Percentiles rank a stretch among this genome's conserved stretches.
Conservation (phyloP, 352 stramenopile species). For the Globisporangium takayamanum region DNA sequence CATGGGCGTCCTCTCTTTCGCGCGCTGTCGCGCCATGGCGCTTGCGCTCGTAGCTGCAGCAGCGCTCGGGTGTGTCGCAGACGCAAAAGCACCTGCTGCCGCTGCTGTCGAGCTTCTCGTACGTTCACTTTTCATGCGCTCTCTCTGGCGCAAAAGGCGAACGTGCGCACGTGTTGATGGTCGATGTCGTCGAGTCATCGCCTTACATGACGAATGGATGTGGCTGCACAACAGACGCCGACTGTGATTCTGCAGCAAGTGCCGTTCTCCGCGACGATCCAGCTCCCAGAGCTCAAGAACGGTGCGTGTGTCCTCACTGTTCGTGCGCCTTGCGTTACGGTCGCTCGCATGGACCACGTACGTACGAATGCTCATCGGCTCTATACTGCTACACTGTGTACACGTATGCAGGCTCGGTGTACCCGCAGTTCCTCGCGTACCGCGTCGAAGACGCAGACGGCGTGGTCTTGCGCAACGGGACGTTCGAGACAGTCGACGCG, state of each 20-base stretch:
- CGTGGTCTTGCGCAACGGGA: conserved; percentile 47
- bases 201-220: neutral
- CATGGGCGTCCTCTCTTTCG: neutral
- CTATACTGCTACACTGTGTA: neutral
- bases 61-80: neutral
- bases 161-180: neutral
- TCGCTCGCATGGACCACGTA: neutral
- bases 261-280: conserved; percentile 55
- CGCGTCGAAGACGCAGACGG: conserved; percentile 45
- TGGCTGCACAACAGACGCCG: conserved; percentile 26
- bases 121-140: neutral
- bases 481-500: conserved; percentile 51
- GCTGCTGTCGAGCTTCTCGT: conserved; percentile 3
- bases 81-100: neutral
- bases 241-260: conserved; percentile 71
- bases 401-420: conserved; percentile 49
- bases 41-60: neutral
- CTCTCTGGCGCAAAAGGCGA: neutral
- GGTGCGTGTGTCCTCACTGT: conserved; percentile 19
- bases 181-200: neutral
- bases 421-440: conserved; percentile 53
- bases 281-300: conserved; percentile 69
- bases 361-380: neutral
- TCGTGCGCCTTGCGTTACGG: neutral
- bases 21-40: neutral